Evolutionary conservation across 1,284 basidiomycete genomes (phyloP), one percentile per base, ranked within the genome.

Genomic region (Cutaneotrichosporon dermatis): DNA sequence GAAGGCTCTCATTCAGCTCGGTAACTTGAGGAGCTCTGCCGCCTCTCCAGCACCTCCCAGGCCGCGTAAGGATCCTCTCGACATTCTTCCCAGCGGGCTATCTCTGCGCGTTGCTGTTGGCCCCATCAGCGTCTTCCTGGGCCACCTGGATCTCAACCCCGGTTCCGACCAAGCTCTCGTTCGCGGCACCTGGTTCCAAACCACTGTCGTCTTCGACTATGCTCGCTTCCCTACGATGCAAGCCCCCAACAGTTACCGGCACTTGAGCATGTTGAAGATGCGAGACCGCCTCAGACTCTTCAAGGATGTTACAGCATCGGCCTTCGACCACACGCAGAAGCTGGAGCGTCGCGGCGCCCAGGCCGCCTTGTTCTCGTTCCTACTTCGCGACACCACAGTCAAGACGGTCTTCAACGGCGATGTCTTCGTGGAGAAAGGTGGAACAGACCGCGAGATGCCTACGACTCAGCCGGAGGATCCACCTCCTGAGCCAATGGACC

Each of bases 91-190:
- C 4, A 71, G 79, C 12, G 88, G 89, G 1, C 66, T 88, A 34
- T 79, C 82, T 9, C 68, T 81, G 12, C 83, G 85, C n/a, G 40
- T 87, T 37, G 82, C 87, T 0, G 66, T 92, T 36, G 84, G 82
- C 1, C 82, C 82, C n/a, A 78, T 89, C 51, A 84, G 86, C 46
- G 66, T 88, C 9, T 85, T 89, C 59, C 70, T 90, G 43, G 89
- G 89, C 5, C 84, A 87, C 15, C 83, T 82, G 39, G 92, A 93
- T 70, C 81, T 91, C 51, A 89, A 89, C 61, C 88, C 89, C 0
- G 76, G 82, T 0, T 86, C 88, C 65, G 80, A 82, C 15, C 74
- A 84, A 55, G 84, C 83, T 37, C 81, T 92, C 8, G 85, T 85
- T 3, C 84, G 89, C 34, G 92, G 92, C 1, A 73, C 91, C 45